These are phyloP conservation scores for Fusarium chaquense DNA, from an alignment of 2,329 filamentous ascomycete genomes.

Conservation along the genomic window DNA sequence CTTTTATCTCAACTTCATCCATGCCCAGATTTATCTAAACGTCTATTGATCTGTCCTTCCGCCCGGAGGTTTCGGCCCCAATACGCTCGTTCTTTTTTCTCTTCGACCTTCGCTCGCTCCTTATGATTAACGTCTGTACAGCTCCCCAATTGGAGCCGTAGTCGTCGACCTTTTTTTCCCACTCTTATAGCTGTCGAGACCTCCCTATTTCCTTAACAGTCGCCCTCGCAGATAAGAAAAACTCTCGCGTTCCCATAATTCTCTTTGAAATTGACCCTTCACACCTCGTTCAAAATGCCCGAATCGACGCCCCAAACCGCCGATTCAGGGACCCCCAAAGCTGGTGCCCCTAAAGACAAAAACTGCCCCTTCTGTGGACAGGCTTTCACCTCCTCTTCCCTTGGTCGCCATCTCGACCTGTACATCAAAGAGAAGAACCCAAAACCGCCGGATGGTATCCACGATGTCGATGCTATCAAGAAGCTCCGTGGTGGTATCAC, in stretches of 20 bases:
- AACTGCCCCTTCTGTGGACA: constrained; percentile 89
- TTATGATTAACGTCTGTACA: constrained; percentile 48
- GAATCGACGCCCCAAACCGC: constrained; percentile 51
- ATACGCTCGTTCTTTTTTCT: constrained; percentile 48
- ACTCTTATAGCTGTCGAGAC: constrained; percentile 33
- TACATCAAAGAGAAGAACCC: constrained; percentile 96
- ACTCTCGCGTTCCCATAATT: constrained; percentile 8
- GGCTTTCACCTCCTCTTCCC: constrained; percentile 90
- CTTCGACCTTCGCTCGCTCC: constrained; percentile 43
- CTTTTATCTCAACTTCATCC: constrained; percentile 5
- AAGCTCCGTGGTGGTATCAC: constrained; percentile 88
- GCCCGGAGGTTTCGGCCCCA: constrained; percentile 46
- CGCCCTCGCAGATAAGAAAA: constrained; percentile 23
- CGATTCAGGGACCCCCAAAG: constrained; percentile 56
- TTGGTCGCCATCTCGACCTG: constrained; percentile 92
- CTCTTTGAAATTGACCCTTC: constrained; percentile 18
- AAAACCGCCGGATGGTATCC: constrained; percentile 85
- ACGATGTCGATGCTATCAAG: constrained; percentile 89
- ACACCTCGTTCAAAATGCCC: constrained; percentile 47
- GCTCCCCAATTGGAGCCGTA: constrained; percentile 49
- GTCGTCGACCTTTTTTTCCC: constrained; percentile 26
- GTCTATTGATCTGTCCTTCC: constrained; percentile 11
- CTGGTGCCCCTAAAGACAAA: constrained; percentile 79
- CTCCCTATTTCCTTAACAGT: constrained; percentile 15
- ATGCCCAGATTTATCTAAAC: constrained; percentile 20